Percentiles rank a stretch among this genome's conserved stretches.
These are phyloP conservation scores for Euclidium syriacum DNA, from an alignment of 345 rosid genomes.

Conservation along the genomic window DNA sequence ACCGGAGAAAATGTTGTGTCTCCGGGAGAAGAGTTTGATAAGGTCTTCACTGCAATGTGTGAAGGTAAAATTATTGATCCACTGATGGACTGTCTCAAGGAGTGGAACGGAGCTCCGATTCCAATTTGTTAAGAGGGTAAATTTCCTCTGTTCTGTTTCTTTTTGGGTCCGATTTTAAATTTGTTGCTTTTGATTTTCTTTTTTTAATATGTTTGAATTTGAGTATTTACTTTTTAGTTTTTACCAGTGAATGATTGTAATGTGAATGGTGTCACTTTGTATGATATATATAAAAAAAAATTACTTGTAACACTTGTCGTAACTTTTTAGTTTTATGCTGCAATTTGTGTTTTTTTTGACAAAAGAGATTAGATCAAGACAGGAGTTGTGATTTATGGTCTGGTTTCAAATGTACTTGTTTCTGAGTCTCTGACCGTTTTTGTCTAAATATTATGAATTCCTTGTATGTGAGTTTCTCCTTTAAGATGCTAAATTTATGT, in stretches of 20 bases:
- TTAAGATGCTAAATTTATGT: not conserved
- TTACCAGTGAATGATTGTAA: too few species aligned
- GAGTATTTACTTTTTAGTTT: too few species aligned
- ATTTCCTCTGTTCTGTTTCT: not conserved
- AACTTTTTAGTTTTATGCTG: not conserved
- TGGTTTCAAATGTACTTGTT: not conserved
- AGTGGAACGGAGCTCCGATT: conserved; percentile 73
- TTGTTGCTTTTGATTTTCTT: not conserved
- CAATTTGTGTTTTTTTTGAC: conserved; percentile 6
- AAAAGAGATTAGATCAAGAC: not conserved
- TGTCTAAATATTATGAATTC: not conserved
- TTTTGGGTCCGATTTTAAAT: not conserved
- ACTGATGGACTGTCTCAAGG: conserved; percentile 61
- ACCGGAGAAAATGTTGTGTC: conserved; percentile 59
- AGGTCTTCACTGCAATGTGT: conserved; percentile 63
- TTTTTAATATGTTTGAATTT: not conserved
- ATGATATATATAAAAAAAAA: not conserved
- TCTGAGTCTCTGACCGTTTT: not conserved
- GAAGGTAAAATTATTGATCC: conserved; percentile 64
- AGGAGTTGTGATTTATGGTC: not conserved
- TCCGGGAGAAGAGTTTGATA: conserved; percentile 72
- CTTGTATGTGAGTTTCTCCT: not conserved
- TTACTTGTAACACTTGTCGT: conserved; percentile 4
- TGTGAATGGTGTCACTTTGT: conserved; percentile 18
- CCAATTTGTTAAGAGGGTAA: conserved; percentile 41